A percentile compares a stretch with the other conserved stretches of the same genome.
Conservation (phyloP, 2,329 filamentous ascomycete species). For the Phialocephala sp. region DNA sequence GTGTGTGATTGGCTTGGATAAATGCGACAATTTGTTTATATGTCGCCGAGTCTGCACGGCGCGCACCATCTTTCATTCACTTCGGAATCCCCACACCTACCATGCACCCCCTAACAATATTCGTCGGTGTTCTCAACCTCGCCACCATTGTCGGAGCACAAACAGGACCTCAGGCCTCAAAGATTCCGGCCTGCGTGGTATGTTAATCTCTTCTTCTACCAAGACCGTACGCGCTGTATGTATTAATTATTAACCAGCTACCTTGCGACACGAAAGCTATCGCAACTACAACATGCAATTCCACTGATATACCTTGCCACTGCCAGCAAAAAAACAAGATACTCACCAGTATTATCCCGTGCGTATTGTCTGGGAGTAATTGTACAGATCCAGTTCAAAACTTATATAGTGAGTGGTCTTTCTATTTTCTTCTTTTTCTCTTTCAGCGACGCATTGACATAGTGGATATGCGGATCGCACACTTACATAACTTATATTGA, state of each 20-base stretch:
- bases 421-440: background rate
- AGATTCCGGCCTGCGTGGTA: slow-evolving; percentile 6
- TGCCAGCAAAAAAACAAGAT: slow-evolving; percentile 7
- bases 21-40: too few relatives aligned
- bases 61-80: too few relatives aligned
- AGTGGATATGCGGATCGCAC: too few relatives aligned
- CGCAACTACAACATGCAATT: slow-evolving; percentile 13
- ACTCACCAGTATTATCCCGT: slow-evolving; percentile 4
- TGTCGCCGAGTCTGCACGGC: too few relatives aligned
- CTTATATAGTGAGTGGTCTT: slow-evolving; percentile 7
- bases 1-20: too few relatives aligned
- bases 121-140: background rate
- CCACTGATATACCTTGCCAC: slow-evolving; percentile 12
- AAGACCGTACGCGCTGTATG: background rate
- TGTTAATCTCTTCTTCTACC: background rate
- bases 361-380: slow-evolving; percentile 8
- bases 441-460: too few relatives aligned
- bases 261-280: slow-evolving; percentile 12
- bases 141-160: background rate
- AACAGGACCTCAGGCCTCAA: slow-evolving; percentile 9
- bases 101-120: background rate
- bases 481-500: too few relatives aligned
- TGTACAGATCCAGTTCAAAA: slow-evolving; percentile 7
- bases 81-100: background rate
- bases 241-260: background rate